Percentiles rank a stretch among this genome's conserved stretches.
These are phyloP conservation scores for Cryoendolithus antarcticus DNA, from an alignment of 2,329 filamentous ascomycete species.

Conservation along the genomic window DNA sequence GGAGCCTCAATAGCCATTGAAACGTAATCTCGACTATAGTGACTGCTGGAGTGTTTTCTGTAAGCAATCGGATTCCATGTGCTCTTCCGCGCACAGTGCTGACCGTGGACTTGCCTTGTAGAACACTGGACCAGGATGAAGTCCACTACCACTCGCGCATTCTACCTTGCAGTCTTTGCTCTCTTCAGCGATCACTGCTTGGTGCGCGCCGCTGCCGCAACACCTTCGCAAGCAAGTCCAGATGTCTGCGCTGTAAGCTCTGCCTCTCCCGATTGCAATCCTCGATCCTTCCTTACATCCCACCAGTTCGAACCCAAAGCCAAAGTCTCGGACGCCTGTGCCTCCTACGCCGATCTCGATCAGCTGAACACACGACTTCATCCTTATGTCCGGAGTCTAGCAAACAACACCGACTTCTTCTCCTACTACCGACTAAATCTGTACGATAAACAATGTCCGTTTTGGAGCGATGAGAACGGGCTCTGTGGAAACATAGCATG, in stretches of 20 bases:
- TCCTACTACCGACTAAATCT: slow-evolving; percentile 93
- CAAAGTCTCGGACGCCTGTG: slow-evolving; percentile 88
- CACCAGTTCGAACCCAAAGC: slow-evolving; percentile 72
- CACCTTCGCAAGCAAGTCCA: slow-evolving; percentile 24
- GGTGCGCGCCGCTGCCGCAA: slow-evolving; percentile 20
- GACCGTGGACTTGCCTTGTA: too few species aligned
- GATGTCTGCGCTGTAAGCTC: slow-evolving; percentile 44
- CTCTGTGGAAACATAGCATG: slow-evolving; percentile 97
- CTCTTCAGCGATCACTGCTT: slow-evolving; percentile 36
- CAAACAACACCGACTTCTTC: slow-evolving; percentile 88
- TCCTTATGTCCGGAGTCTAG: slow-evolving; percentile 68
- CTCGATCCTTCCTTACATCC: slow-evolving; percentile 24
- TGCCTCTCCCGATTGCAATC: slow-evolving; percentile 15
- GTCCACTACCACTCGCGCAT: slow-evolving; percentile 17
- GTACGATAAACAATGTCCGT: slow-evolving; percentile 87
- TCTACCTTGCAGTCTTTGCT: slow-evolving; percentile 51
- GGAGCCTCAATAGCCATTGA: too few species aligned
- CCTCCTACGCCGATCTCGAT: slow-evolving; percentile 84
- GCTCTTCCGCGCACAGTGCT: too few species aligned
- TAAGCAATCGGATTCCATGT: too few species aligned
- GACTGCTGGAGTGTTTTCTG: too few species aligned
- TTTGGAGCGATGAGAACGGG: slow-evolving; percentile 86
- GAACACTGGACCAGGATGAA: slow-evolving; percentile 1
- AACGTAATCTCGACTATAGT: too few species aligned
- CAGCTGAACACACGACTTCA: slow-evolving; percentile 64